Evolutionary conservation across 225 moss, liverwort and hornwort genomes (phyloP).

Genomic region (Climacium dendroides): DNA sequence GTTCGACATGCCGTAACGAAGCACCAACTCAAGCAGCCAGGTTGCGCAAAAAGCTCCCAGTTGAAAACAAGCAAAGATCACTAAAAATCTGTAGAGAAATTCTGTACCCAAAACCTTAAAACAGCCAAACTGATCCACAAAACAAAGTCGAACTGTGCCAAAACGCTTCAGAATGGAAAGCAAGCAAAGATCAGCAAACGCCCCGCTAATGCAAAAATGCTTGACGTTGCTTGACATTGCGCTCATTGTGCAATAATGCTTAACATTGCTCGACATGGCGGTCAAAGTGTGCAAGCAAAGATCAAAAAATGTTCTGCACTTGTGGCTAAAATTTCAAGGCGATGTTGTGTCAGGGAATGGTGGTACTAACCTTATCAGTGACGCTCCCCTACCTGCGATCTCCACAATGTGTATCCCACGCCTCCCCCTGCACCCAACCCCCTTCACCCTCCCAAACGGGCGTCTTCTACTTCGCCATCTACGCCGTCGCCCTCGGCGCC

Average conservation of each 20-base stretch:
- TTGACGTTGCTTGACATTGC: not conserved
- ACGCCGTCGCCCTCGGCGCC: slow-evolving; percentile 49
- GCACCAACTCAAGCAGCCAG: not conserved
- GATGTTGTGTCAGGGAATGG: slow-evolving; percentile 26
- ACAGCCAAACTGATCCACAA: not conserved
- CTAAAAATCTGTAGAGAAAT: not conserved
- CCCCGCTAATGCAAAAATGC: not conserved
- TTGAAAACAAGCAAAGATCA: not conserved
- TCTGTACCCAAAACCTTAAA: not conserved
- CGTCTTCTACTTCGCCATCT: slow-evolving; percentile 64
- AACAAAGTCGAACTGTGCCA: not conserved
- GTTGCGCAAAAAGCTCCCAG: not conserved
- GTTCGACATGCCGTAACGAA: not conserved
- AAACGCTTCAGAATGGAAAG: not conserved
- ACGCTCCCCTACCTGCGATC: slow-evolving; percentile 16
- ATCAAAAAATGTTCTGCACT: not conserved
- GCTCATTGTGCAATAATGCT: not conserved
- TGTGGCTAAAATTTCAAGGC: not conserved
- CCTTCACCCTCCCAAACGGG: slow-evolving; percentile 12
- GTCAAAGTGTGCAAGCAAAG: not conserved
- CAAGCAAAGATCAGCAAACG: not conserved
- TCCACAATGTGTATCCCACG: slow-evolving; percentile 12
- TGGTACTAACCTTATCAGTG: slow-evolving; percentile 19
- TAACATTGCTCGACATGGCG: not conserved
- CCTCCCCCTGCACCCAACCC: slow-evolving; percentile 13